phyloP scores from a whole-genome alignment of 2,329 filamentous ascomycete genomes.

The Lojkania enalia region DNA sequence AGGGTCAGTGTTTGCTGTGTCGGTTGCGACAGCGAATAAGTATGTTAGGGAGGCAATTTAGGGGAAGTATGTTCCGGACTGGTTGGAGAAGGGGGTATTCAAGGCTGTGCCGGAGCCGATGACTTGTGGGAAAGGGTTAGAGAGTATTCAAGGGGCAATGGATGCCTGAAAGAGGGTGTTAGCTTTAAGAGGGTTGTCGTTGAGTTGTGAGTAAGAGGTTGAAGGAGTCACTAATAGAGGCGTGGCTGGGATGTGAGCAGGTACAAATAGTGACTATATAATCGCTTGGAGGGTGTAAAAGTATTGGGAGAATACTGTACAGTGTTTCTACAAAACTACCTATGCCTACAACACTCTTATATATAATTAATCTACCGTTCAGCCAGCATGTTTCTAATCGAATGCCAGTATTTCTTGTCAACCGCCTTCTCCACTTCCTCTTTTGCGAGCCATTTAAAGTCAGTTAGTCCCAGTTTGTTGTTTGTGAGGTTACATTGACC shows the following conservation, averaged over 20 bases:
- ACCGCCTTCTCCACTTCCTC: constrained; percentile 79
- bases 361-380: constrained; percentile 60
- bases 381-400: constrained; percentile 80
- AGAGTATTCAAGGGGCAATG: constrained; percentile 31
- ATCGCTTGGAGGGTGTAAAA: background rate
- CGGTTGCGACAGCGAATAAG: constrained; percentile 24
- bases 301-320: constrained; percentile 15
- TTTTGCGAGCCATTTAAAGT: constrained; percentile 91
- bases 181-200: constrained; percentile 42
- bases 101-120: constrained; percentile 37
- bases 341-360: constrained; percentile 11
- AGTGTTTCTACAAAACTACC: constrained; percentile 19
- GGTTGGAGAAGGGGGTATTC: constrained; percentile 34
- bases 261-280: background rate
- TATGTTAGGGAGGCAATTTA: constrained; percentile 39
- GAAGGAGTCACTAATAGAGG: background rate
- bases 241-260: background rate
- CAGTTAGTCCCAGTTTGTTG: constrained; percentile 72
- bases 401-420: constrained; percentile 68
- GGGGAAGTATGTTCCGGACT: constrained; percentile 37
- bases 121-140: constrained; percentile 34
- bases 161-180: constrained; percentile 35
- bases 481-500: constrained; percentile 81
- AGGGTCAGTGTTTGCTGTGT: constrained; percentile 24
- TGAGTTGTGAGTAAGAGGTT: constrained; percentile 23